phyloP scores from a whole-genome alignment of 495 filamentous ascomycete genomes.

The Polyplosphaeria fusca region DNA sequence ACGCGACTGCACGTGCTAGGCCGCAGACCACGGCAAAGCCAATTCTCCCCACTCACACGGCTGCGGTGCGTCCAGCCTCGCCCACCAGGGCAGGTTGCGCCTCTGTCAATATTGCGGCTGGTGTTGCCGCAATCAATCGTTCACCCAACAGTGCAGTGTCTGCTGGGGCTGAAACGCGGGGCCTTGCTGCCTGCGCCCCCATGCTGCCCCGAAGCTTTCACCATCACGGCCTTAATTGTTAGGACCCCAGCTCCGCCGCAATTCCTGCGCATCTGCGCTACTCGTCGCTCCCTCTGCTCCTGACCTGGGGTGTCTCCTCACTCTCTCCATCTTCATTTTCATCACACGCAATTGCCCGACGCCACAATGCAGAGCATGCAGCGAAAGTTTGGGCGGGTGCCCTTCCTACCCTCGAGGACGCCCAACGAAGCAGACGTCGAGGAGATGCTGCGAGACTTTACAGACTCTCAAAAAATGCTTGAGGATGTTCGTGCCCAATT shows the following conservation, averaged over 20 bases:
- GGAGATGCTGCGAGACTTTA: constrained; percentile 75
- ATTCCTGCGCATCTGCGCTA: not conserved
- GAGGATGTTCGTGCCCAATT: constrained; percentile 53
- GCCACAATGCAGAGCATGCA: constrained; percentile 76
- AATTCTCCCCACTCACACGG: not conserved
- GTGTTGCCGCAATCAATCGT: not conserved
- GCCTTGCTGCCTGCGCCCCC: constrained; percentile 21
- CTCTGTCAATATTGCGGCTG: not conserved
- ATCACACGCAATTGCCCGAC: constrained; percentile 6
- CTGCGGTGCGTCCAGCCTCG: not conserved
- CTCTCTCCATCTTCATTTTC: not conserved
- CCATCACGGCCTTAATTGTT: constrained; percentile 13
- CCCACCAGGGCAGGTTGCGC: no score
- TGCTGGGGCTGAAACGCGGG: constrained; percentile 17
- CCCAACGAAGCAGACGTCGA: constrained; percentile 78
- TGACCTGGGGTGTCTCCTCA: not conserved
- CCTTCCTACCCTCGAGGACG: constrained; percentile 62
- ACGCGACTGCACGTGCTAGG: constrained; percentile 5
- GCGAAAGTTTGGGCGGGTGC: constrained; percentile 68
- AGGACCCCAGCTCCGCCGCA: constrained; percentile 2
- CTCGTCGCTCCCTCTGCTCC: not conserved
- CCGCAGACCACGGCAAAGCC: not conserved
- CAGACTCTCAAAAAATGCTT: constrained; percentile 77
- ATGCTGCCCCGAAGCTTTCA: constrained; percentile 4
- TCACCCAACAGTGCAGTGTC: not conserved